phyloP scores from a whole-genome alignment of 495 filamentous ascomycete species.

The Hypoxylon perforatum region DNA sequence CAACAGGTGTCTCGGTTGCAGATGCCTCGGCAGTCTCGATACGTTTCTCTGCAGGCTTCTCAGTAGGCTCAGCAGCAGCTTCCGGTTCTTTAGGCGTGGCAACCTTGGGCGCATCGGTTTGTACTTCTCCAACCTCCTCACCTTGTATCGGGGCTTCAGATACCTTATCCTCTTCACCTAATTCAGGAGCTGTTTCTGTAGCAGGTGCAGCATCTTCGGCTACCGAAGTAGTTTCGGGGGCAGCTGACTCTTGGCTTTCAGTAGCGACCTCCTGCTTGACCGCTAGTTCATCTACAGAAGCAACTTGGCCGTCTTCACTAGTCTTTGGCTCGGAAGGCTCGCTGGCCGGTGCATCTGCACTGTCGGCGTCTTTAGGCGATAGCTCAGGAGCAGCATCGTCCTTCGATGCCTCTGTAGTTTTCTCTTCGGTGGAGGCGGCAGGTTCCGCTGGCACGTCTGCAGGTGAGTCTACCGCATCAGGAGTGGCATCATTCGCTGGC shows the following conservation, averaged over 20 bases:
- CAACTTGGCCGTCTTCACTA: not conserved
- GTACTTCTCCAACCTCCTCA: not conserved
- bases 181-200: constrained; percentile 1
- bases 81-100: not conserved
- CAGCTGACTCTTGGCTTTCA: not conserved
- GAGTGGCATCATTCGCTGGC: constrained; percentile 1
- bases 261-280: constrained; percentile 7
- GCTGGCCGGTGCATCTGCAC: not conserved
- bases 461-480: not conserved
- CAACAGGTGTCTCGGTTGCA: constrained; percentile 2
- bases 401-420: not conserved
- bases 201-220: not conserved
- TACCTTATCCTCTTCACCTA: not conserved
- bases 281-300: not conserved
- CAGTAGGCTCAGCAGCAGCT: not conserved
- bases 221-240: constrained; percentile 5
- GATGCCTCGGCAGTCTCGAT: constrained; percentile 2
- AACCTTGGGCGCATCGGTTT: not conserved
- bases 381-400: constrained; percentile 2
- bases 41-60: not conserved
- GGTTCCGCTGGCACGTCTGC: not conserved
- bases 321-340: not conserved
- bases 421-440: constrained; percentile 1
- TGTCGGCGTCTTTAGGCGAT: not conserved
- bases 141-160: not conserved